Conservation (phyloP, 495 filamentous ascomycete species). For the Sphaerosporella brunnea region DNA sequence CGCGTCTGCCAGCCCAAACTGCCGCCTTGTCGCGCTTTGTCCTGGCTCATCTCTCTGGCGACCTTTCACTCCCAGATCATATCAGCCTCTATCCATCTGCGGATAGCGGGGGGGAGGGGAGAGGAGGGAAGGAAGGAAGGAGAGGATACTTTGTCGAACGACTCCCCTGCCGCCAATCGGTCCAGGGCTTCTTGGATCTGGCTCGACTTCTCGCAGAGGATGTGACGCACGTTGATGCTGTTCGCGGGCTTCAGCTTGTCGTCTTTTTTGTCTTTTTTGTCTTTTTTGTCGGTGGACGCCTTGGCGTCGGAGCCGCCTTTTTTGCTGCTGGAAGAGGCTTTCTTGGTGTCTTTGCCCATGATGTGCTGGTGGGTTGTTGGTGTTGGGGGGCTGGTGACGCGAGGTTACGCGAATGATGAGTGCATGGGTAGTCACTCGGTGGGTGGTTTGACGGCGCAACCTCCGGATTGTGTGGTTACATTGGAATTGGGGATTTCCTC, state of each 20-base stretch:
- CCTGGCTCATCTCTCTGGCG: constrained; percentile 21
- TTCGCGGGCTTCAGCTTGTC: constrained; percentile 20
- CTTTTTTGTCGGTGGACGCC: constrained; percentile 11
- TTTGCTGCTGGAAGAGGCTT: constrained; percentile 2
- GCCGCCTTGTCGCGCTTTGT: constrained; percentile 24
- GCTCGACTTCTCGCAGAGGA: constrained; percentile 24
- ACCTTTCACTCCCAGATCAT: not conserved
- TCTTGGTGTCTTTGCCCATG: constrained; percentile 10
- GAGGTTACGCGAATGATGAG: too few species aligned
- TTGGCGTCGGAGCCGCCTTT: not conserved
- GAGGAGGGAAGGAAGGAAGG: not conserved
- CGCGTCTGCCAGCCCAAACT: constrained; percentile 24
- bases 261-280: constrained; percentile 1
- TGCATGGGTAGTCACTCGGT: too few species aligned
- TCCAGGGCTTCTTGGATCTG: constrained; percentile 20
- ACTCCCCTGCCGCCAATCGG: constrained; percentile 19
- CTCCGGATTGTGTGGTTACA: too few species aligned
- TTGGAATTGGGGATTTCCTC: too few species aligned
- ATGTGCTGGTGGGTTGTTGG: not conserved
- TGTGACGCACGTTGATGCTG: constrained; percentile 24
- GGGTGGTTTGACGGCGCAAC: too few species aligned
- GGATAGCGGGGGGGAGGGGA: too few species aligned
- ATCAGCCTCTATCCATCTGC: too few species aligned
- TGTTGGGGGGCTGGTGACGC: too few species aligned
- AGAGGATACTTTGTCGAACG: constrained; percentile 17